Evolutionary conservation across 2,329 filamentous ascomycete species (phyloP).

Genomic region (Coniochaeta ligniaria): DNA sequence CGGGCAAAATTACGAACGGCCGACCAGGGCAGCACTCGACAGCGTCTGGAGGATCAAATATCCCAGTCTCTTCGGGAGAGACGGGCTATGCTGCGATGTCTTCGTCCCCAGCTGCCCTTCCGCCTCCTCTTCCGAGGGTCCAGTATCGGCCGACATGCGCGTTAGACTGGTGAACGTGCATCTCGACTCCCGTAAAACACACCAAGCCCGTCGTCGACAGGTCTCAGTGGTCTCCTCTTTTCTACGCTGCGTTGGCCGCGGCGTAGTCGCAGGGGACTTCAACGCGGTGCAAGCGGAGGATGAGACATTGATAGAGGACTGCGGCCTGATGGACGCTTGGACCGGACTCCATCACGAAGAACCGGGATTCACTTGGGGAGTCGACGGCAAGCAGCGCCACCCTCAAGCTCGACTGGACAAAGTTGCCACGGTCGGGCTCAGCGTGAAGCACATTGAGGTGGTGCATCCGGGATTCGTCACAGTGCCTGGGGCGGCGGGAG

Average conservation of each 20-base stretch:
- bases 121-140: no score
- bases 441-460: constrained; percentile 12
- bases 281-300: constrained; percentile 29
- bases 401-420: constrained; percentile 28
- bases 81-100: constrained; percentile 28
- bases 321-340: constrained; percentile 28
- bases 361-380: constrained; percentile 28
- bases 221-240: constrained; percentile 17
- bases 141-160: not conserved
- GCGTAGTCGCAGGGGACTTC: constrained; percentile 31
- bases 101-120: constrained; percentile 6
- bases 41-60: constrained; percentile 23
- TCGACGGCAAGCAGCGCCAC: constrained; percentile 22
- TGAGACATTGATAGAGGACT: constrained; percentile 18
- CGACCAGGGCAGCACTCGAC: constrained; percentile 12
- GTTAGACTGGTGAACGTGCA: constrained; percentile 30
- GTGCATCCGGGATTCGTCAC: constrained; percentile 4
- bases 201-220: constrained; percentile 23
- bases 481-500: not conserved
- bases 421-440: constrained; percentile 11
- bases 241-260: constrained; percentile 17
- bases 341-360: constrained; percentile 6
- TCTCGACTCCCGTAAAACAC: constrained; percentile 24
- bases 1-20: not conserved
- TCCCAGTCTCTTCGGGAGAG: constrained; percentile 21